These are phyloP conservation scores for Coccomyxa sp. DNA, from an alignment of 139 green algal species.

Conservation along the genomic window DNA sequence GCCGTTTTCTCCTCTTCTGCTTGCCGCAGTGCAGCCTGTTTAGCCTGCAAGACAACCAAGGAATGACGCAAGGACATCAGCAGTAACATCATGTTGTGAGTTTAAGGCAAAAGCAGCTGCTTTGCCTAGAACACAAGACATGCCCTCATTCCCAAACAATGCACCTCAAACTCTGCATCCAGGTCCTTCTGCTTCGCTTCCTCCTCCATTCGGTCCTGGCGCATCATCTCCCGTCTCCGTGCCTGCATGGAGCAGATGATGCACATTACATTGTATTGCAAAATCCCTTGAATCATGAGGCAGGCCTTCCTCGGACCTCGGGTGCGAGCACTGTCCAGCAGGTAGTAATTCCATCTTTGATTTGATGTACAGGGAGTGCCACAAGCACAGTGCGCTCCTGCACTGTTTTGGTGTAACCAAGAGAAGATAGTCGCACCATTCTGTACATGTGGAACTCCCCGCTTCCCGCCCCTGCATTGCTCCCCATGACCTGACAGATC, in stretches of 20 bases:
- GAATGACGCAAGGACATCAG: not conserved
- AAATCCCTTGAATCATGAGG: too few relatives aligned
- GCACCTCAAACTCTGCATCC: slow-evolving; percentile 20
- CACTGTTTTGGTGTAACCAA: too few relatives aligned
- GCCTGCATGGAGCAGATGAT: slow-evolving; percentile 33
- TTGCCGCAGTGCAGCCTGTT: slow-evolving; percentile 19
- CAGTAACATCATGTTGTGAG: not conserved
- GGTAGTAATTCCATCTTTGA: too few relatives aligned
- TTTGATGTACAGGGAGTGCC: too few relatives aligned
- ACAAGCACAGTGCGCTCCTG: not conserved
- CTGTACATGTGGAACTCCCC: slow-evolving; percentile 89
- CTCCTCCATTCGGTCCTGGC: slow-evolving; percentile 43
- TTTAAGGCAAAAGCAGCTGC: not conserved
- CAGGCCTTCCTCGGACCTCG: too few relatives aligned
- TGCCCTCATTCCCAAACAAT: not conserved
- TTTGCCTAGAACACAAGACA: not conserved
- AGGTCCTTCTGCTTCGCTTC: slow-evolving; percentile 16
- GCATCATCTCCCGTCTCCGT: slow-evolving; percentile 54
- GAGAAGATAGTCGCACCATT: slow-evolving; percentile 26
- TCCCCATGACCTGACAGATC: slow-evolving; percentile 73
- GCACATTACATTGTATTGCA: too few relatives aligned
- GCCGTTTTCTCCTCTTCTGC: slow-evolving; percentile 52
- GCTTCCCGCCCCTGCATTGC: slow-evolving; percentile 77
- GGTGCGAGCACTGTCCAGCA: too few relatives aligned
- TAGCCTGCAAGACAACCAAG: slow-evolving; percentile 16